phyloP scores from a whole-genome alignment of 768 basidiomycete species.

The Gyrodon lividus region DNA sequence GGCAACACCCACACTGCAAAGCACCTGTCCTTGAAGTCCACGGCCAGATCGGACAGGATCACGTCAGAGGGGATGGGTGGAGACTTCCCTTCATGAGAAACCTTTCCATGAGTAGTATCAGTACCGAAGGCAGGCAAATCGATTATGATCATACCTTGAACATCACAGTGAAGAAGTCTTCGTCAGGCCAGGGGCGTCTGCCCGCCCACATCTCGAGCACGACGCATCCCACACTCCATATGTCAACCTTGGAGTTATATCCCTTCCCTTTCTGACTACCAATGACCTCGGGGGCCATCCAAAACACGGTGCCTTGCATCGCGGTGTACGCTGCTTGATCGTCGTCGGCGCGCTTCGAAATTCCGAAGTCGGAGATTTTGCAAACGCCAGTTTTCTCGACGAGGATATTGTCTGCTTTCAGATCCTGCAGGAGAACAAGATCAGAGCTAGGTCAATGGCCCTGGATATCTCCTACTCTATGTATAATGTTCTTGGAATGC shows the following conservation, averaged over 20 bases:
- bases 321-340: constrained; percentile 81
- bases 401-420: constrained; percentile 98
- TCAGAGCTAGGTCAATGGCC: constrained; percentile 8
- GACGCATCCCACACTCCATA: constrained; percentile 99
- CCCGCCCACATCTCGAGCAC: constrained; percentile 99
- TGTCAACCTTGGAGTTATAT: constrained; percentile 96
- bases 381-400: constrained; percentile 90
- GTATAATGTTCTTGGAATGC: constrained; percentile 88
- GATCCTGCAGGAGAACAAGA: constrained; percentile 52
- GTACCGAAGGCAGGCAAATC: not conserved
- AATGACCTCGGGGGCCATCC: constrained; percentile 98
- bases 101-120: constrained; percentile 40
- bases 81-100: constrained; percentile 79
- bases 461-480: constrained; percentile 58
- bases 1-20: constrained; percentile 72
- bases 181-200: constrained; percentile 89
- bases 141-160: constrained; percentile 63
- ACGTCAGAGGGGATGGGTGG: constrained; percentile 91
- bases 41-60: constrained; percentile 66
- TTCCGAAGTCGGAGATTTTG: constrained; percentile 98
- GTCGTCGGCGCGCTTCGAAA: constrained; percentile 94
- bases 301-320: constrained; percentile 98
- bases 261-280: constrained; percentile 79
- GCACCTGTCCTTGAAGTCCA: constrained; percentile 86
- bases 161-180: constrained; percentile 90